Base-by-base conservation (phyloP, 2,329 filamentous ascomycete species). In the Nothopassalora personata region DNA sequence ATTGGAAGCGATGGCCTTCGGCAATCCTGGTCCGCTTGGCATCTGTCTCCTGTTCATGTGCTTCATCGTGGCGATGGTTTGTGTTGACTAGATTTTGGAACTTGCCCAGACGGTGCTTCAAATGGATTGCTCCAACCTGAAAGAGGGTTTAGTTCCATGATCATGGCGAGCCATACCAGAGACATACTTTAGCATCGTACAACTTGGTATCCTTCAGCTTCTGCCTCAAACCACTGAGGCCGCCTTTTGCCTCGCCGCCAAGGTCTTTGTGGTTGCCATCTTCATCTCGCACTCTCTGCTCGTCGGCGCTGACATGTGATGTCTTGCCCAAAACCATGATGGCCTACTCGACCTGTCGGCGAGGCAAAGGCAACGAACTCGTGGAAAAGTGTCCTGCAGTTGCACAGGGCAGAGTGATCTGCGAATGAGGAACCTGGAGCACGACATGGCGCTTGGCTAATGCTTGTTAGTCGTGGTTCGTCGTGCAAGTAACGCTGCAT, bases 1-100 rank as follows among this genome's bases (percentile, higher is more conserved):
- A 96, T n/a, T 88, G 74, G 77, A 91, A 97, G 46, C 93, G 86
- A 71, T 97, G 86, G 13, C 83, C 81, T 59, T 93, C 83, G 65
- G 82, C 81, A 53, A 94, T 87, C 15, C 77, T 81, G 19, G 81
- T 83, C 59, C 94, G 84, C 77, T 96, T 96, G 11, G 82, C 83
- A 72, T 97, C 93, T 47, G 90, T 93, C 9, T 75, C 80, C 73
- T 93, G 81, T 73, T 97, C 94, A 72, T 97, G 92, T 66, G 88
- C 88, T 74, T 97, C 93, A 71, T 97, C 93, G 72, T 97, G 93
- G 56, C 93, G 88, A 73, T 97, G 93, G 64, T 95, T 90, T 27
- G 83, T 80, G 70, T 97, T 97, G 76, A 96, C 83, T 61, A 87
- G 72, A 66, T 88, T 87, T 66, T 78, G 77, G 61, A 86, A 81